phyloP scores from a whole-genome alignment of 257 asterid genomes.

The Cordia subcordata region DNA sequence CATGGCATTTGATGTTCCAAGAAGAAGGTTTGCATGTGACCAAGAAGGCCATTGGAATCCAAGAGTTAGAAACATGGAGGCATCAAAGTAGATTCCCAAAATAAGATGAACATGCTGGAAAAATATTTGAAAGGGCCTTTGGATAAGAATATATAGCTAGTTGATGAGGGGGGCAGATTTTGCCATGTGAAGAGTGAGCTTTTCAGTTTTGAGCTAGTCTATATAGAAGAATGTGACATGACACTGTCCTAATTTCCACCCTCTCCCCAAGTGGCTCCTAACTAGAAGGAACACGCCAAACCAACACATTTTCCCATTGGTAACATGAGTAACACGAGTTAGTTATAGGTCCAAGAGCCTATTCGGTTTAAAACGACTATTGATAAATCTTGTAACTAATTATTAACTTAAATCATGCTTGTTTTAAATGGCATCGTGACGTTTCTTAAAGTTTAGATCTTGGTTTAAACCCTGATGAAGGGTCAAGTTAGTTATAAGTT shows the following conservation, averaged over 20 bases:
- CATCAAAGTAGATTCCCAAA: conserved; percentile 24
- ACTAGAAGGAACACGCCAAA: conserved; percentile 11
- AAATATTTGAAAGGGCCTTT: conserved; percentile 13
- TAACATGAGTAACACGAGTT: conserved; percentile 16
- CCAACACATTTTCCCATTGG: conserved; percentile 24
- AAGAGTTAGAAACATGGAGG: conserved; percentile 15
- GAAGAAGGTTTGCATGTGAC: conserved; percentile 24
- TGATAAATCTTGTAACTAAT: no score
- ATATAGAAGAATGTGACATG: conserved; percentile 26
- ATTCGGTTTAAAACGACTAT: no score
- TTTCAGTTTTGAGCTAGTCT: conserved; percentile 4
- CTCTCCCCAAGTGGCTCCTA: conserved; percentile 20
- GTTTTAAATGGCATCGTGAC: no score
- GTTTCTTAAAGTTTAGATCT: no score
- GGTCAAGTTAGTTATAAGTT: no score
- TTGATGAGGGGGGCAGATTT: conserved; percentile 16
- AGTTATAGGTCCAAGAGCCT: no score
- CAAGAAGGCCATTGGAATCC: conserved; percentile 25
- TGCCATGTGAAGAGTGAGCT: conserved; percentile 32
- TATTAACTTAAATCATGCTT: no score
- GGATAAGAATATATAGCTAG: conserved; percentile 16
- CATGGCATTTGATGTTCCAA: conserved; percentile 23
- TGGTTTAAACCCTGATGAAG: no score
- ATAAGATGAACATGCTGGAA: conserved; percentile 37
- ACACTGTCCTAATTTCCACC: conserved; percentile 48